A percentile compares a stretch with the other conserved stretches of the same genome.
These are phyloP conservation scores for Ilyonectria robusta DNA, from an alignment of 2,329 filamentous ascomycete genomes.

Conservation along the genomic window DNA sequence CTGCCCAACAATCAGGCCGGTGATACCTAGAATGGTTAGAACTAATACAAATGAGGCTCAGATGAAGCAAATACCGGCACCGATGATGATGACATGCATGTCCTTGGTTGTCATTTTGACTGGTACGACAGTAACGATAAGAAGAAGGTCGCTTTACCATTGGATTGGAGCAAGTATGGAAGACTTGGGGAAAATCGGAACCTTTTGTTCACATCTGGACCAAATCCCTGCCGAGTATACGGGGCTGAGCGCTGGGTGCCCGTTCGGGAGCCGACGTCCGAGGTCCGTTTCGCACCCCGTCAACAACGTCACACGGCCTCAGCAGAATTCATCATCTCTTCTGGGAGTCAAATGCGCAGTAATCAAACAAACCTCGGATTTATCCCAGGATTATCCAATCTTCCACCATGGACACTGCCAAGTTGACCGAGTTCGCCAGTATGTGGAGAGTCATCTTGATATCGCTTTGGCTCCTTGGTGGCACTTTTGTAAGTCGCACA, in stretches of 20 bases:
- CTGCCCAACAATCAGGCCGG: conserved; percentile 37
- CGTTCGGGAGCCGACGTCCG: conserved; percentile 37
- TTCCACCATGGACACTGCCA: neutral
- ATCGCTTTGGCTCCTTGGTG: neutral
- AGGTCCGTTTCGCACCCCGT: conserved; percentile 37
- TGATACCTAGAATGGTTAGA: conserved; percentile 29
- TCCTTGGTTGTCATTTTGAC: conserved; percentile 34
- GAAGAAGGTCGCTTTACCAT: neutral
- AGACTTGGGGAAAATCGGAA: neutral
- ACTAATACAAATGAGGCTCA: neutral
- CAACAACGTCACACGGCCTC: neutral
- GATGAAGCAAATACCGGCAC: conserved; percentile 29
- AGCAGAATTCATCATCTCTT: neutral
- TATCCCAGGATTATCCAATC: no score
- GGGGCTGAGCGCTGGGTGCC: neutral
- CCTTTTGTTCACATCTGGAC: conserved; percentile 2
- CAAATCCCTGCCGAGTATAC: neutral
- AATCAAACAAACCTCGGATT: neutral
- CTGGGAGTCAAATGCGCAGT: neutral
- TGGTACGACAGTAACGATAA: neutral
- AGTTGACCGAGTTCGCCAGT: neutral
- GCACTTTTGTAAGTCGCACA: conserved; percentile 7
- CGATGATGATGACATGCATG: conserved; percentile 38
- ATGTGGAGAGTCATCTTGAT: conserved; percentile 12
- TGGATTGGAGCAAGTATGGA: neutral